Conservation (phyloP, 2,329 filamentous ascomycete species). For the Fusarium zealandicum region DNA sequence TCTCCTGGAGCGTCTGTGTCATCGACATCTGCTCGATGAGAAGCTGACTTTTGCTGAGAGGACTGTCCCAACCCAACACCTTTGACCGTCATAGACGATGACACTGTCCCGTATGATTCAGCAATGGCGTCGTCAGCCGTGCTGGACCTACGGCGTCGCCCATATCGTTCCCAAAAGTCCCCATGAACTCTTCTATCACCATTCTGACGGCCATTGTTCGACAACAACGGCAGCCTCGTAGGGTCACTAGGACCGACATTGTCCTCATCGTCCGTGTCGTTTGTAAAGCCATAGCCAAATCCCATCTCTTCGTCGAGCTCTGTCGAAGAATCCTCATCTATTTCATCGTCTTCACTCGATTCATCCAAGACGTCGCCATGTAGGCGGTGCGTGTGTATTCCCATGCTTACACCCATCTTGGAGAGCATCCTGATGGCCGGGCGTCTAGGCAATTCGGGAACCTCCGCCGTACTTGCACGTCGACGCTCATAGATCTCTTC, state of each 20-base stretch:
- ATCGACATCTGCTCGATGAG: neutral
- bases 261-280: conserved; percentile 45
- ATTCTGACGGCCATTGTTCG: conserved; percentile 11
- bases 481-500: conserved; percentile 44
- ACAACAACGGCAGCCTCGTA: conserved; percentile 35
- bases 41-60: conserved; percentile 12
- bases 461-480: conserved; percentile 61
- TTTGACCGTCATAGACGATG: conserved; percentile 36
- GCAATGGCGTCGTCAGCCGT: conserved; percentile 6
- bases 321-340: conserved; percentile 44
- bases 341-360: conserved; percentile 43
- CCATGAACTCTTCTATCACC: conserved; percentile 13
- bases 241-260: conserved; percentile 22
- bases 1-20: conserved; percentile 22
- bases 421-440: conserved; percentile 60
- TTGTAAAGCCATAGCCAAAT: conserved; percentile 23
- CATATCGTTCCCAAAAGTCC: conserved; percentile 25
- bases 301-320: conserved; percentile 44
- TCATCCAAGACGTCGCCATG: conserved; percentile 65
- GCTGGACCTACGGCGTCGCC: conserved; percentile 23
- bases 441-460: conserved; percentile 68
- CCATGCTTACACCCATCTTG: conserved; percentile 70
- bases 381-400: conserved; percentile 78
- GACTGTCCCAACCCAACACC: conserved; percentile 12
- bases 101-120: conserved; percentile 47